These are phyloP conservation scores for Pouteria glomerata DNA, from an alignment of 148 eudicot species.

Conservation along the genomic window DNA sequence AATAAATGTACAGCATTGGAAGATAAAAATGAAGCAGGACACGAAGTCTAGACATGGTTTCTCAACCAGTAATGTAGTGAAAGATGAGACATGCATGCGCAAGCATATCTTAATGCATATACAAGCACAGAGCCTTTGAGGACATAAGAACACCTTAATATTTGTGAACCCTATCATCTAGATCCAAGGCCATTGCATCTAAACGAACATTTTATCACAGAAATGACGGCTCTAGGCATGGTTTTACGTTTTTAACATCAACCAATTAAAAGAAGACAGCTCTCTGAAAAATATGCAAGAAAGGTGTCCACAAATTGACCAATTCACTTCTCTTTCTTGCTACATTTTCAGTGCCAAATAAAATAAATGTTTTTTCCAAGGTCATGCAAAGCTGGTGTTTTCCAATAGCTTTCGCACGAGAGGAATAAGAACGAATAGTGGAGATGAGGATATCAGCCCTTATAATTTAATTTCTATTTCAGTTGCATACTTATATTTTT, in stretches of 20 bases:
- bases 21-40: background rate
- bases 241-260: too few relatives aligned
- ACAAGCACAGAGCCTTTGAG: background rate
- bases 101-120: background rate
- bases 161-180: conserved; percentile 2
- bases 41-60: background rate
- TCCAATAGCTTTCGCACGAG: background rate
- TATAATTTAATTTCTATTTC: background rate
- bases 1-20: background rate
- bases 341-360: background rate
- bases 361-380: background rate
- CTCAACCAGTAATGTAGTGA: background rate
- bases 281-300: background rate
- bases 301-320: background rate
- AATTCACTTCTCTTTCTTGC: background rate
- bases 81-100: background rate
- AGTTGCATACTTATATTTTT: background rate
- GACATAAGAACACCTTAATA: background rate
- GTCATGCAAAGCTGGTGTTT: background rate
- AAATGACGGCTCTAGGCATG: background rate
- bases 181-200: background rate
- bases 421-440: background rate
- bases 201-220: background rate
- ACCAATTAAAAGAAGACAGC: background rate
- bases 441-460: background rate